Evolutionary conservation across 495 filamentous ascomycete species (phyloP).

Genomic region (Durotheca rogersii): DNA sequence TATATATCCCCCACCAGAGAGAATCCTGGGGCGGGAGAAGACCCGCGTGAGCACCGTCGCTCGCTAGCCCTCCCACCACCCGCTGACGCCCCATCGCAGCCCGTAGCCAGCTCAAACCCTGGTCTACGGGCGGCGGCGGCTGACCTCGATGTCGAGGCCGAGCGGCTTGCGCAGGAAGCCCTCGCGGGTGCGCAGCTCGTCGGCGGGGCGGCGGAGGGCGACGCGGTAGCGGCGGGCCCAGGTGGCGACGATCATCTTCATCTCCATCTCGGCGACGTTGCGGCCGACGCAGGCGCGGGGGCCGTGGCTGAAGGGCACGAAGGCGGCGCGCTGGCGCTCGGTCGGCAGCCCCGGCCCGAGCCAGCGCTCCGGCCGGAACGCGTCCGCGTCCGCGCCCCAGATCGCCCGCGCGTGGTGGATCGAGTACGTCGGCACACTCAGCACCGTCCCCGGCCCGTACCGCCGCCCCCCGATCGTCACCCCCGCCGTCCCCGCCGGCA

Average conservation of each 20-base stretch:
- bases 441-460: constrained; percentile 73
- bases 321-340: constrained; percentile 74
- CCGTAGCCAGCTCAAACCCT: no score
- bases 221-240: constrained; percentile 78
- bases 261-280: constrained; percentile 82
- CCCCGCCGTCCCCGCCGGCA: constrained; percentile 60
- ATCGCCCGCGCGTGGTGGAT: constrained; percentile 81
- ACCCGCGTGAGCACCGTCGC: no score
- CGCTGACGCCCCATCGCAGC: no score
- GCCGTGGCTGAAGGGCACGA: constrained; percentile 82
- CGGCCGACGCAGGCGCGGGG: constrained; percentile 55
- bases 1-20: no score
- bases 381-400: constrained; percentile 80
- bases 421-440: constrained; percentile 83
- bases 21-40: no score
- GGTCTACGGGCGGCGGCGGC: no score
- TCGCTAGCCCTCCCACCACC: no score
- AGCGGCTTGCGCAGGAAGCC: constrained; percentile 90
- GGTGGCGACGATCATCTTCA: constrained; percentile 75
- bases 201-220: constrained; percentile 59
- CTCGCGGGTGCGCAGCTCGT: constrained; percentile 74
- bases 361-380: constrained; percentile 81
- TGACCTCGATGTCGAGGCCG: constrained; percentile 68
- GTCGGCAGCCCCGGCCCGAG: constrained; percentile 54
- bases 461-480: constrained; percentile 54